These are phyloP conservation scores for Vaccinium darrowii DNA, from an alignment of 148 eudicot genomes.

Conservation along the genomic window DNA sequence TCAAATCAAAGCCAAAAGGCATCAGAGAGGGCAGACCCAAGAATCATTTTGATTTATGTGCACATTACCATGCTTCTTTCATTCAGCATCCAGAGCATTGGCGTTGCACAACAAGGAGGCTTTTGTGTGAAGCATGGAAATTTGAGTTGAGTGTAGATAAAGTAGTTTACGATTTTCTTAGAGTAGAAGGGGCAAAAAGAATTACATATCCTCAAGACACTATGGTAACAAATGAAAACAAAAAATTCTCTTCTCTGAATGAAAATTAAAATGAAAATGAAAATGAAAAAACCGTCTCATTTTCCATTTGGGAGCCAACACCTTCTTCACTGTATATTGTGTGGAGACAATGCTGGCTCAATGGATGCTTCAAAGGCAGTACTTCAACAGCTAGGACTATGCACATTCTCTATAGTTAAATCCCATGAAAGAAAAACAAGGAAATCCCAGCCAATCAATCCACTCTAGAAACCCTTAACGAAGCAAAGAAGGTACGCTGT, in stretches of 20 bases:
- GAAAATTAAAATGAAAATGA: neutral
- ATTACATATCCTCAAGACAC: slow-evolving; percentile 7
- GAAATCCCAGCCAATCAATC: slow-evolving; percentile 1
- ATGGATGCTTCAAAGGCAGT: slow-evolving; percentile 10
- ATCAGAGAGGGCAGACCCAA: no score
- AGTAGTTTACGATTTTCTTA: neutral
- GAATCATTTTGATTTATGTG: no score
- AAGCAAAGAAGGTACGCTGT: neutral
- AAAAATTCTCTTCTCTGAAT: neutral
- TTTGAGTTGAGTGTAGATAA: neutral
- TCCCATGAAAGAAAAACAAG: neutral
- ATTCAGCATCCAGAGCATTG: no score
- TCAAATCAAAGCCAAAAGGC: no score
- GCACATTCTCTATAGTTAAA: slow-evolving; percentile 14
- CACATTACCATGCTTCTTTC: no score
- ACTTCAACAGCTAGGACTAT: slow-evolving; percentile 7
- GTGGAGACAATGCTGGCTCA: slow-evolving; percentile 4
- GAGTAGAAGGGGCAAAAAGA: slow-evolving; percentile 5
- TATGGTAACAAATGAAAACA: neutral
- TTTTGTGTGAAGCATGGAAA: neutral
- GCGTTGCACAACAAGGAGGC: no score
- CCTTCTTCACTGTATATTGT: neutral
- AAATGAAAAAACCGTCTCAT: neutral
- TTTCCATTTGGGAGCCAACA: slow-evolving; percentile 3
- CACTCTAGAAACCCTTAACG: neutral